Conservation (phyloP, 495 filamentous ascomycete genomes). For the Annulohypoxylon nitens region DNA sequence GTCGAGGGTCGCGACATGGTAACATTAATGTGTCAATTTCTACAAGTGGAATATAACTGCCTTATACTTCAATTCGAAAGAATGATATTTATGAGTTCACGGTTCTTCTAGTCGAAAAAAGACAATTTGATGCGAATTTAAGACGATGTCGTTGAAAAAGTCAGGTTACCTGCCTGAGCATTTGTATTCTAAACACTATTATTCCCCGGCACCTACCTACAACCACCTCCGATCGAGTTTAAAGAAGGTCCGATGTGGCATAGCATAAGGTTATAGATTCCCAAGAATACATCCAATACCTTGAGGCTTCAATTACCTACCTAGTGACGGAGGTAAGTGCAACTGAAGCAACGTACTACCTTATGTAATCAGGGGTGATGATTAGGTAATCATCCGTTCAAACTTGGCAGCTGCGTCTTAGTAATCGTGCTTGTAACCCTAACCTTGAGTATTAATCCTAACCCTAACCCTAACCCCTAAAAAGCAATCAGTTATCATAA, state of each 20-base stretch:
- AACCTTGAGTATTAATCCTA: background rate
- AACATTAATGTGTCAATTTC: no score
- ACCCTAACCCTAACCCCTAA: background rate
- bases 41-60: background rate
- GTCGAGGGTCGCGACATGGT: no score
- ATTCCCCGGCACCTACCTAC: no score
- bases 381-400: background rate
- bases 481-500: background rate
- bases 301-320: no score
- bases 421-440: background rate
- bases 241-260: background rate
- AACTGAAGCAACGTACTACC: background rate
- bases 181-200: no score
- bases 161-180: background rate
- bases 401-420: no score
- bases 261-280: background rate
- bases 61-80: no score
- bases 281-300: background rate
- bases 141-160: background rate
- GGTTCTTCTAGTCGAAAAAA: background rate
- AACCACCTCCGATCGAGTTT: background rate
- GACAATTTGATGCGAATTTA: background rate
- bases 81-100: no score
- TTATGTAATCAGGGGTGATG: background rate
- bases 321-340: background rate